Evolutionary conservation across 768 basidiomycete genomes (phyloP).

Genomic region (Naganishia kalamii): DNA sequence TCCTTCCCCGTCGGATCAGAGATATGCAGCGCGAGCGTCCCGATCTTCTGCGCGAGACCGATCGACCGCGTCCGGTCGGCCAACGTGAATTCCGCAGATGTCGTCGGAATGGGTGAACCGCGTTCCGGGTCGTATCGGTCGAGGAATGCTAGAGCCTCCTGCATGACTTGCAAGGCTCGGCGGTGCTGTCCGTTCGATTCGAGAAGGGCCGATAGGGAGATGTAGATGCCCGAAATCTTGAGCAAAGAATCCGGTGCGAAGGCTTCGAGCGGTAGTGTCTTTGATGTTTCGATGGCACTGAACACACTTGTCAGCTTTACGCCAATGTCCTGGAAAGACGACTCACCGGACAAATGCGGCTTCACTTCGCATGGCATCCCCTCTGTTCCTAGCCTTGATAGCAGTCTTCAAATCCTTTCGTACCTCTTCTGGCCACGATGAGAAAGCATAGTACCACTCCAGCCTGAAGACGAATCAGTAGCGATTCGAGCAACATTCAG

Average conservation of each 20-base stretch:
- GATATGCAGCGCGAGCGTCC: slow-evolving; percentile 35
- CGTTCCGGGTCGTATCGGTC: slow-evolving; percentile 13
- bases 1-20: slow-evolving; percentile 14
- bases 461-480: slow-evolving; percentile 26
- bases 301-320: background rate
- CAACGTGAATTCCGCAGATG: background rate
- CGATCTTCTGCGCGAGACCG: slow-evolving; percentile 41
- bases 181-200: slow-evolving; percentile 35
- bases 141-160: slow-evolving; percentile 28
- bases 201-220: slow-evolving; percentile 34
- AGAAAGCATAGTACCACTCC: slow-evolving; percentile 41
- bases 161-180: slow-evolving; percentile 32
- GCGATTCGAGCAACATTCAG: background rate
- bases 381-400: slow-evolving; percentile 37
- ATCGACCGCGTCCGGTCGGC: slow-evolving; percentile 39
- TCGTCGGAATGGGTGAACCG: background rate
- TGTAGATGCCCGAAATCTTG: slow-evolving; percentile 43
- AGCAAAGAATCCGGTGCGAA: slow-evolving; percentile 38
- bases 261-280: slow-evolving; percentile 29
- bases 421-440: slow-evolving; percentile 41
- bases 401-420: slow-evolving; percentile 40
- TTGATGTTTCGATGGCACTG: slow-evolving; percentile 39
- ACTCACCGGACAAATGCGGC: slow-evolving; percentile 37
- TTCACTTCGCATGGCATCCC: slow-evolving; percentile 36
- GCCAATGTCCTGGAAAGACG: background rate